phyloP scores from a whole-genome alignment of 306 rosid genomes.

The Vigna hirtella region DNA sequence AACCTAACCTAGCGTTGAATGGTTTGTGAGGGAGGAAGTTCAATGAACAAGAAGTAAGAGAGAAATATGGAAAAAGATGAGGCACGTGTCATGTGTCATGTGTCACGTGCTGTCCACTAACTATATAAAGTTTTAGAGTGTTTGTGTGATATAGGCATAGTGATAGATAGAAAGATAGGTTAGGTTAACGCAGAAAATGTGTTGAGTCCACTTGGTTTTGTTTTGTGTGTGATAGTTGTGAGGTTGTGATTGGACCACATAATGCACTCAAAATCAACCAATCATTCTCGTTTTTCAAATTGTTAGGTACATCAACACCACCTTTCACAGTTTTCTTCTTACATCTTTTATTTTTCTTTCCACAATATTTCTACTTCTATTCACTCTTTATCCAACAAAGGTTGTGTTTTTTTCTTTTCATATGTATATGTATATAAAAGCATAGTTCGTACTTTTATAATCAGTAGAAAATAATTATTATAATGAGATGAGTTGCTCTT shows the following conservation, averaged over 20 bases:
- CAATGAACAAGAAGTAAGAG: too few relatives aligned
- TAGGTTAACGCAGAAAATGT: slow-evolving; percentile 40
- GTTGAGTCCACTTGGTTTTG: slow-evolving; percentile 35
- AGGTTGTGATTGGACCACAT: slow-evolving; percentile 48
- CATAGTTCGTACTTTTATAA: too few relatives aligned
- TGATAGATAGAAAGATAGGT: too few relatives aligned
- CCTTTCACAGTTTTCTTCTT: background rate
- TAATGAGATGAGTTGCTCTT: too few relatives aligned
- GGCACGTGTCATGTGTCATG: slow-evolving; percentile 30
- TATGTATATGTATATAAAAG: too few relatives aligned
- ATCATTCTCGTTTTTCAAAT: slow-evolving; percentile 11
- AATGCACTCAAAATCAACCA: slow-evolving; percentile 33
- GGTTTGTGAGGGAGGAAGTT: too few relatives aligned
- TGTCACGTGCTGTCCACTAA: slow-evolving; percentile 46
- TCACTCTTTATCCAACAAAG: background rate
- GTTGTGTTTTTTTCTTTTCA: too few relatives aligned
- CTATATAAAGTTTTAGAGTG: background rate
- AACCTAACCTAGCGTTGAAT: too few relatives aligned
- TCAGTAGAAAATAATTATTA: too few relatives aligned
- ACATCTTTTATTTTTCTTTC: background rate
- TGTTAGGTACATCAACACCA: slow-evolving; percentile 47
- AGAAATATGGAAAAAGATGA: too few relatives aligned
- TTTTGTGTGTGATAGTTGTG: slow-evolving; percentile 35
- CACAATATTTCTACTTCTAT: background rate
- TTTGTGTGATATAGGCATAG: too few relatives aligned